Evolutionary conservation across 305 asterid genomes (phyloP).

Genomic region (Euphrasia arctica): DNA sequence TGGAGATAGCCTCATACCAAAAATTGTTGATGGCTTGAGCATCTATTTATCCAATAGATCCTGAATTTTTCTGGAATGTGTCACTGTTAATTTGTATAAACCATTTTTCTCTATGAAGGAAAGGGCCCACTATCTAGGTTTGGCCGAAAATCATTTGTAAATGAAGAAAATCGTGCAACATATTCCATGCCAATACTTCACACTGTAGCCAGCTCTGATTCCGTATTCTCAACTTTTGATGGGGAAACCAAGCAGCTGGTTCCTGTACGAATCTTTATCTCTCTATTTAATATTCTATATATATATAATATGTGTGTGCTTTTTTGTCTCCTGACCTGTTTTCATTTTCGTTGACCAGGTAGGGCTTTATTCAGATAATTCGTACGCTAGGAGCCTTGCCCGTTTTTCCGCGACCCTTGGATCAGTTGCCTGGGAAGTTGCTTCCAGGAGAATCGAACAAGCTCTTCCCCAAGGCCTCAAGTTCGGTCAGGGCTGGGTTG

Average conservation of each 20-base stretch:
- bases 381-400: conserved; percentile 92
- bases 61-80: conserved; percentile 4
- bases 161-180: conserved; percentile 78
- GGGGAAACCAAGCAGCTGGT: conserved; percentile 90
- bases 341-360: conserved; percentile 52
- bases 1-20: too few species aligned
- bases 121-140: conserved; percentile 50
- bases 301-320: not conserved
- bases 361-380: conserved; percentile 88
- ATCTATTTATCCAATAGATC: not conserved
- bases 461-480: conserved; percentile 78
- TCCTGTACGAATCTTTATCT: conserved; percentile 54
- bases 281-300: too few species aligned
- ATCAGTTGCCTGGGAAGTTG: conserved; percentile 82
- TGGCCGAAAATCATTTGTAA: conserved; percentile 55
- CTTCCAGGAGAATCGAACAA: conserved; percentile 87
- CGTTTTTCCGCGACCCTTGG: conserved; percentile 92
- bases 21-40: not conserved
- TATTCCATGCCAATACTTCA: conserved; percentile 47
- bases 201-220: conserved; percentile 48
- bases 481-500: conserved; percentile 98
- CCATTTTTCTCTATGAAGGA: conserved; percentile 41
- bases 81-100: conserved; percentile 25
- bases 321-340: conserved; percentile 15
- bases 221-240: conserved; percentile 79